A percentile compares a stretch with the other conserved stretches of the same genome.
Evolutionary conservation across 208 protist genomes (phyloP).

Genomic region (Leishmania guyanensis): DNA sequence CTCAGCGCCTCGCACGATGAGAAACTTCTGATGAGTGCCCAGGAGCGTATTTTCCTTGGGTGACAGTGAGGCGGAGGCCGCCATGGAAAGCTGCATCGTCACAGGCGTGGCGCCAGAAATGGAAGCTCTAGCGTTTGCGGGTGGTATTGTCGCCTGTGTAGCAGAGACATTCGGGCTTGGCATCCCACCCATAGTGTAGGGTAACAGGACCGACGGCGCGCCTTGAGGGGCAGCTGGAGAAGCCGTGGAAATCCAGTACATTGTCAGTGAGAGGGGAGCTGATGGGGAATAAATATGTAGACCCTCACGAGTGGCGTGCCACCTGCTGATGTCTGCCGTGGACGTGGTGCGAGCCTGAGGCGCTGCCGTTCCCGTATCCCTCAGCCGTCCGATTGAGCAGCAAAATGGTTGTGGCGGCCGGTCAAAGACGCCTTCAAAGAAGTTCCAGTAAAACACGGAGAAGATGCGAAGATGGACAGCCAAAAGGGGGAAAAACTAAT

Average conservation of each 20-base stretch:
- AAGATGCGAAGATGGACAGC: not conserved
- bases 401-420: not conserved
- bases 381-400: too few relatives aligned
- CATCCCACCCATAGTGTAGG: not conserved
- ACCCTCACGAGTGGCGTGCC: not conserved
- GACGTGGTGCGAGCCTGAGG: not conserved
- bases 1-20: not conserved
- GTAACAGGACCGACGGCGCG: not conserved
- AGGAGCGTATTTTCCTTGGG: not conserved
- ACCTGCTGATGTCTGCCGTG: not conserved
- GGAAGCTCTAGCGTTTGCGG: not conserved
- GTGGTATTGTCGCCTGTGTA: not conserved
- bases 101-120: not conserved
- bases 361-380: not conserved
- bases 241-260: constrained; percentile 1
- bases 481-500: not conserved
- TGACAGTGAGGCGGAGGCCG: not conserved
- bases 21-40: not conserved
- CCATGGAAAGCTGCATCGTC: not conserved
- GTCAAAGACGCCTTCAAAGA: not conserved
- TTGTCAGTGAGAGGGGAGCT: not conserved
- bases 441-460: not conserved
- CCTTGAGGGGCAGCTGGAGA: not conserved
- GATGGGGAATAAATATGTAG: too few relatives aligned
- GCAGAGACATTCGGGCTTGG: not conserved